Evolutionary conservation across 2,329 filamentous ascomycete genomes (phyloP).

Genomic region (Penicillium hesseltinei): DNA sequence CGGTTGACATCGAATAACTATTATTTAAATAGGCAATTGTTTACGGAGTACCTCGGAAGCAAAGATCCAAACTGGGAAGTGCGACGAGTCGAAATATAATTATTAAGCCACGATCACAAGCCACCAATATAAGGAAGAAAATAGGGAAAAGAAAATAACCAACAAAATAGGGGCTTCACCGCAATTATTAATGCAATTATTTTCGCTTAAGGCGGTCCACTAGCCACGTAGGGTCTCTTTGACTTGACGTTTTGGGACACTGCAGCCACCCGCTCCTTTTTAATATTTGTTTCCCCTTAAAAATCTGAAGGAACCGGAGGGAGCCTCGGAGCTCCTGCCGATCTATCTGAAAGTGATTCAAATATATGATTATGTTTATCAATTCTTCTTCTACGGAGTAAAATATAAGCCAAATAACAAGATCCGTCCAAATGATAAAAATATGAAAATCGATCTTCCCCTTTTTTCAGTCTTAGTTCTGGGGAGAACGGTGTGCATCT

Average conservation of each 20-base stretch:
- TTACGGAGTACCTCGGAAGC: background rate
- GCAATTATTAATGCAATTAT: slow-evolving; percentile 20
- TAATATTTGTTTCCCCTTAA: slow-evolving; percentile 28
- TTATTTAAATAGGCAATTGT: background rate
- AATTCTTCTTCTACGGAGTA: background rate
- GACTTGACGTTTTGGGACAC: slow-evolving; percentile 18
- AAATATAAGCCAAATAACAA: background rate
- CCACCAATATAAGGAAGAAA: background rate
- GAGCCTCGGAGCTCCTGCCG: slow-evolving; percentile 3
- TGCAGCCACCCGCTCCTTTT: slow-evolving; percentile 51
- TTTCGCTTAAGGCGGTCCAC: slow-evolving; percentile 22
- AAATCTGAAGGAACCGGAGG: background rate
- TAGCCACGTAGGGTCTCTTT: slow-evolving; percentile 17
- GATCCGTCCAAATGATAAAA: background rate
- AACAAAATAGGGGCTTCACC: slow-evolving; percentile 16
- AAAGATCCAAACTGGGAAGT: background rate
- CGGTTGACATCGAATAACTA: background rate
- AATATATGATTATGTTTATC: background rate
- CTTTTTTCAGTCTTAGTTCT: background rate
- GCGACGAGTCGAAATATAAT: background rate
- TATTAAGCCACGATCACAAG: background rate
- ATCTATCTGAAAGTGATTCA: background rate
- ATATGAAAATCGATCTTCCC: background rate
- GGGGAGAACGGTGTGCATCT: slow-evolving; percentile 20
- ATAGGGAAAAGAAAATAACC: background rate